These are phyloP conservation scores for Debaryomycetaceae sp. DNA, from an alignment of 1,139 yeast species.

Conservation along the genomic window DNA sequence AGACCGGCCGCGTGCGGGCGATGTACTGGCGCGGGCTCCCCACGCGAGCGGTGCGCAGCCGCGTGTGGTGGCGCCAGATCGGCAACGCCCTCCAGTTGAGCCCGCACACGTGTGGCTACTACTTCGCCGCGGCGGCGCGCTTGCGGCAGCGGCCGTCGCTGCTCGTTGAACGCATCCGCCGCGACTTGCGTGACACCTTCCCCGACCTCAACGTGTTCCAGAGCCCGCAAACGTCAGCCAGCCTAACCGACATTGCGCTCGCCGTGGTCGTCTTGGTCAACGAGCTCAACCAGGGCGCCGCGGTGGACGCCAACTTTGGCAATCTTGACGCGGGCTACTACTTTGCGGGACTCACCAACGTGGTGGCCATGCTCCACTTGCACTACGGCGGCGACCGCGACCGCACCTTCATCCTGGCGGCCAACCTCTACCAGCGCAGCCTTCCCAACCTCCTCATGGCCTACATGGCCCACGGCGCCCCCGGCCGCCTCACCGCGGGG, in stretches of 20 bases:
- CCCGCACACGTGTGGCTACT: slow-evolving; percentile 15
- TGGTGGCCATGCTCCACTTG: slow-evolving; percentile 41
- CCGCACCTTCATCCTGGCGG: slow-evolving; percentile 42
- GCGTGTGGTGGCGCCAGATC: slow-evolving; percentile 49
- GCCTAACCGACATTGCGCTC: slow-evolving; percentile 24
- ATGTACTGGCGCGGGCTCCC: slow-evolving; percentile 72
- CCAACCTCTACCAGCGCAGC: slow-evolving; percentile 37
- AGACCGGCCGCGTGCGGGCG: slow-evolving; percentile 32
- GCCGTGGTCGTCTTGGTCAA: slow-evolving; percentile 19
- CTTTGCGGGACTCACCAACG: slow-evolving; percentile 22
- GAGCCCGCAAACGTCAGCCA: slow-evolving; percentile 20
- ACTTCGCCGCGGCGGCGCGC: slow-evolving; percentile 14
- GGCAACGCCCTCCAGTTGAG: slow-evolving; percentile 26
- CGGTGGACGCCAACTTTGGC: slow-evolving; percentile 8
- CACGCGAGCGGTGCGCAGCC: slow-evolving; percentile 32
- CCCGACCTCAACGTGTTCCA: slow-evolving; percentile 45
- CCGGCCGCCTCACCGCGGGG: neutral
- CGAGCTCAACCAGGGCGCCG: slow-evolving; percentile 13
- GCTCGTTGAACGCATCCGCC: slow-evolving; percentile 5
- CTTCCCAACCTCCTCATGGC: slow-evolving; percentile 22
- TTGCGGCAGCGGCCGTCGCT: too few species aligned
- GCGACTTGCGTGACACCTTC: slow-evolving; percentile 29
- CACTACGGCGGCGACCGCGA: slow-evolving; percentile 25
- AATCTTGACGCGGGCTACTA: slow-evolving; percentile 14
- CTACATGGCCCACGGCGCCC: slow-evolving; percentile 7